These are phyloP conservation scores for Ambrosiella xylebori DNA, from an alignment of 2,329 filamentous ascomycete species.

Conservation along the genomic window DNA sequence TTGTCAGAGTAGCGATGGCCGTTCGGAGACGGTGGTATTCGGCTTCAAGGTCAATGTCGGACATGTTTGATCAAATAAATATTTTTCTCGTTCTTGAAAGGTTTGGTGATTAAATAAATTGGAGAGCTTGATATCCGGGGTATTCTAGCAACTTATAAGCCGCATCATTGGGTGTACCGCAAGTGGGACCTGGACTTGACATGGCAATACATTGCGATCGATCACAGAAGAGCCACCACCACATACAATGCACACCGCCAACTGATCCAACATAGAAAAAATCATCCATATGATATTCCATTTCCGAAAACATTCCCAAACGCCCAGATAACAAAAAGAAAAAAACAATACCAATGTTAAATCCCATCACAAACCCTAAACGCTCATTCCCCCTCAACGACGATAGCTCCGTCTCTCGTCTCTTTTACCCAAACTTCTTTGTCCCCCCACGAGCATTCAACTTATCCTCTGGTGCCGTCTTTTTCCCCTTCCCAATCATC, in stretches of 20 bases:
- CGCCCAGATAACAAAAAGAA: slow-evolving; percentile 2
- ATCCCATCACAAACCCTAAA: neutral
- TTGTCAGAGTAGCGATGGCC: neutral
- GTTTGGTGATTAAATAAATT: too few species aligned
- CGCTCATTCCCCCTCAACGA: neutral
- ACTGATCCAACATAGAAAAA: neutral
- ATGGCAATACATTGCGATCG: neutral
- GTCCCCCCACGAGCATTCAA: slow-evolving; percentile 27
- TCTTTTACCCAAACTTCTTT: slow-evolving; percentile 37
- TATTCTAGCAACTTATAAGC: neutral
- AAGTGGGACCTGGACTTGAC: neutral
- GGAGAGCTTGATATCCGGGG: too few species aligned
- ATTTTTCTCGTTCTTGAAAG: neutral
- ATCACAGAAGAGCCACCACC: neutral
- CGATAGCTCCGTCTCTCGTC: neutral
- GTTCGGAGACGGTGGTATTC: slow-evolving; percentile 5
- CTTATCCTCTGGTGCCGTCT: slow-evolving; percentile 20
- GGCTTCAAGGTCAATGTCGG: slow-evolving; percentile 1
- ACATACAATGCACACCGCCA: neutral
- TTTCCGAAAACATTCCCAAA: neutral
- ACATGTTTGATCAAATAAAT: neutral
- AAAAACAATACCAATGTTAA: neutral
- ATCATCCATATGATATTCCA: neutral
- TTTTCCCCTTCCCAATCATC: slow-evolving; percentile 40
- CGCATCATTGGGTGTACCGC: neutral